A percentile compares a stretch with the other conserved stretches of the same genome.
Evolutionary conservation across 768 basidiomycete genomes (phyloP).

Genomic region (Lentinula aciculospora): DNA sequence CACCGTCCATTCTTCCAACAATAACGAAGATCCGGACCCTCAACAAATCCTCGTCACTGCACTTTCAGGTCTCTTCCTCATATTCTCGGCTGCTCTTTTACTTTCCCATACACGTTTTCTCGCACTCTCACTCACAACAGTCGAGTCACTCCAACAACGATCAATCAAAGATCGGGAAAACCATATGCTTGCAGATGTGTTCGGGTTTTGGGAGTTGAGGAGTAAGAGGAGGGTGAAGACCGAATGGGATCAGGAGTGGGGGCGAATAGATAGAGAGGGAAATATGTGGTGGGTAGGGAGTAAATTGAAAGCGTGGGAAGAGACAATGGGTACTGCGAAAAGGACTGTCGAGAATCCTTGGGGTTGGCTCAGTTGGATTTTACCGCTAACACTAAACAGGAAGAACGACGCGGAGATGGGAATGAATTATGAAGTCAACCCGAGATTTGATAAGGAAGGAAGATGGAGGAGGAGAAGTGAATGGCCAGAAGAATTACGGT

Average conservation of each 20-base stretch:
- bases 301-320: slow-evolving; percentile 59
- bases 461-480: slow-evolving; percentile 14
- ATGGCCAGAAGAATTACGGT: slow-evolving; percentile 8
- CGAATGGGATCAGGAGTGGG: slow-evolving; percentile 72
- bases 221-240: slow-evolving; percentile 1
- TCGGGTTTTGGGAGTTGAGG: slow-evolving; percentile 44
- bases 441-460: slow-evolving; percentile 14
- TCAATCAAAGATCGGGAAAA: slow-evolving; percentile 63
- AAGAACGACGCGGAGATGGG: neutral
- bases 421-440: slow-evolving; percentile 4
- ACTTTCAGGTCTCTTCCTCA: slow-evolving; percentile 65
- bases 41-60: slow-evolving; percentile 71
- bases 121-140: slow-evolving; percentile 63
- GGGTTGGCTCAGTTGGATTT: slow-evolving; percentile 10
- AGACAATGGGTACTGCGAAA: slow-evolving; percentile 63
- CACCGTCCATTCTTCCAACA: slow-evolving; percentile 28
- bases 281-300: slow-evolving; percentile 85
- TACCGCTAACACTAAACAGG: slow-evolving; percentile 1
- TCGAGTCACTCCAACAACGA: slow-evolving; percentile 64
- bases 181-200: slow-evolving; percentile 39
- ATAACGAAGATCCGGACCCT: slow-evolving; percentile 41
- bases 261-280: slow-evolving; percentile 65
- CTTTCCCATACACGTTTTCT: slow-evolving; percentile 59
- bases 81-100: slow-evolving; percentile 62
- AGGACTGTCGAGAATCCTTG: slow-evolving; percentile 5